Evolutionary conservation across 2,329 filamentous ascomycete genomes (phyloP).

Genomic region (Aspergillus sp.): DNA sequence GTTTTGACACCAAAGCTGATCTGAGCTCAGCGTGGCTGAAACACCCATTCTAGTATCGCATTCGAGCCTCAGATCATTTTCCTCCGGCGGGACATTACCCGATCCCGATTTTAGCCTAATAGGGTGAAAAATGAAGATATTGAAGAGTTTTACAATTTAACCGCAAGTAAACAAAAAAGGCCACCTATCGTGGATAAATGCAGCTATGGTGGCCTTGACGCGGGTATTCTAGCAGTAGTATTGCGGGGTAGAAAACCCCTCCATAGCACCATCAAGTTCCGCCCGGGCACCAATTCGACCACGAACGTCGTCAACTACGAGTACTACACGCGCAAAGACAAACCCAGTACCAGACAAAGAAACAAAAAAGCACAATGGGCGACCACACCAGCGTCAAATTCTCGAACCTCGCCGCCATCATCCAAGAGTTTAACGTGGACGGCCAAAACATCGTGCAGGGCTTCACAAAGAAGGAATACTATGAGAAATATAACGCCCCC

Average conservation of each 20-base stretch:
- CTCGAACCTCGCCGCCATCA: constrained; percentile 48
- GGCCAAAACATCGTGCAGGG: constrained; percentile 84
- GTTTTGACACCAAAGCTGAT: background rate
- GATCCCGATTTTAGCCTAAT: constrained; percentile 8
- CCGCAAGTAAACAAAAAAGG: background rate
- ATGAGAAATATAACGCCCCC: constrained; percentile 70
- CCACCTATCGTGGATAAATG: constrained; percentile 4
- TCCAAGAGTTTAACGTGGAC: constrained; percentile 72
- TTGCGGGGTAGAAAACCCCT: constrained; percentile 8
- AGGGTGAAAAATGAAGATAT: background rate
- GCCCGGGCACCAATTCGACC: background rate
- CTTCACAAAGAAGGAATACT: constrained; percentile 74
- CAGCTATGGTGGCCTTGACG: background rate
- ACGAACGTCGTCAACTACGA: background rate
- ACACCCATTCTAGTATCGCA: background rate
- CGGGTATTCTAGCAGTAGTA: background rate
- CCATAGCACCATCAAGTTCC: background rate
- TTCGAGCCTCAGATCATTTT: background rate
- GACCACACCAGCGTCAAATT: constrained; percentile 28
- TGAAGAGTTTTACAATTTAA: constrained; percentile 3
- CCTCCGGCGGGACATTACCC: background rate
- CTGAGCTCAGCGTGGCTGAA: background rate
- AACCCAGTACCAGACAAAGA: background rate
- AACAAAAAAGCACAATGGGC: constrained; percentile 7
- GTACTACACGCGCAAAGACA: background rate